Evolutionary conservation across 306 rosid genomes (phyloP).

Genomic region (Cucurbita argyrosperma): DNA sequence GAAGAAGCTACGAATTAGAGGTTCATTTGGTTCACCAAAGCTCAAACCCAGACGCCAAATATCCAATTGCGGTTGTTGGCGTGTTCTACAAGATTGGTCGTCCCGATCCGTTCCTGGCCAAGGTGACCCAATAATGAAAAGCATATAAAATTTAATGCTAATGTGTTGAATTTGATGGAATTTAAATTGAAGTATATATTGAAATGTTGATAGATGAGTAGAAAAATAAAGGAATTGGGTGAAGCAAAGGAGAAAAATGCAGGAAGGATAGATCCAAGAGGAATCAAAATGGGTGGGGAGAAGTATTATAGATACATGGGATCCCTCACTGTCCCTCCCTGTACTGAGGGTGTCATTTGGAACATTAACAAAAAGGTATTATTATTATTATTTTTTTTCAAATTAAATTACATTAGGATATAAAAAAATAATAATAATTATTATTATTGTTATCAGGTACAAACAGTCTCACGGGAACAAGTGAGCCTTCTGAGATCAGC

Average conservation of each 20-base stretch:
- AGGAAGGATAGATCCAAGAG: not conserved
- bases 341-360: conserved; percentile 38
- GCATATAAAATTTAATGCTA: not conserved
- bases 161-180: too few relatives aligned
- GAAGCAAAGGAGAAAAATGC: not conserved
- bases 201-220: not conserved
- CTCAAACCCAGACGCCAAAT: conserved; percentile 1
- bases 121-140: not conserved
- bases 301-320: conserved; percentile 2
- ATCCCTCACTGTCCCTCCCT: conserved; percentile 33
- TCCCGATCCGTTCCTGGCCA: conserved; percentile 8
- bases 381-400: not conserved
- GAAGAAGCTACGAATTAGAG: conserved; percentile 38
- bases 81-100: conserved; percentile 35
- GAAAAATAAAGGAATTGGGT: not conserved
- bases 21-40: conserved; percentile 50
- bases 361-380: not conserved
- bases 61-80: conserved; percentile 32
- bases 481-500: conserved; percentile 31
- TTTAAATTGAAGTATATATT: not conserved
- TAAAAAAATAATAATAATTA: too few relatives aligned
- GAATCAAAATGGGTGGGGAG: not conserved
- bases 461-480: conserved; percentile 24
- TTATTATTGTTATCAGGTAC: conserved; percentile 14
- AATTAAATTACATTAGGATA: too few relatives aligned